A percentile compares a stretch with the other conserved stretches of the same genome.
These are phyloP conservation scores for Penicillium sp. DNA, from an alignment of 2,329 filamentous ascomycete species.

Conservation along the genomic window DNA sequence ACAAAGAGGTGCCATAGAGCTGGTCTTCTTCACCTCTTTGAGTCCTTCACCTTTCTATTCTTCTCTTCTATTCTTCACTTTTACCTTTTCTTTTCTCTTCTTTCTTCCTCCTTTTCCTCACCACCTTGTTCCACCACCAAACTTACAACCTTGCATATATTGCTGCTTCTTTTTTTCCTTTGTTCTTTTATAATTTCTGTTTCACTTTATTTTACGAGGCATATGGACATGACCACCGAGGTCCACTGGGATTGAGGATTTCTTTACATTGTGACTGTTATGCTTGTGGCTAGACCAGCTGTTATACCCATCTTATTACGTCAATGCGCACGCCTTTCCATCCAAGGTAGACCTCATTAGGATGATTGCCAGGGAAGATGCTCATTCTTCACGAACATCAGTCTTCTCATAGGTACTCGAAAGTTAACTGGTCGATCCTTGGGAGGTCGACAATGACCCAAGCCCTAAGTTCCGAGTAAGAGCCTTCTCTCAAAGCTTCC, in stretches of 20 bases:
- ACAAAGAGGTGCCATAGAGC: conserved; percentile 53
- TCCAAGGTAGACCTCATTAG: neutral
- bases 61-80: conserved; percentile 1
- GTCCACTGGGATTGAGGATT: conserved; percentile 7
- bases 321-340: neutral
- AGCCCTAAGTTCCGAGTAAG: neutral
- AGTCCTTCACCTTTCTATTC: neutral
- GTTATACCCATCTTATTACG: conserved; percentile 20
- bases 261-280: conserved; percentile 4
- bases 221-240: conserved; percentile 14
- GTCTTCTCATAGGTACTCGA: neutral
- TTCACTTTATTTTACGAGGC: conserved; percentile 13
- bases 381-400: neutral
- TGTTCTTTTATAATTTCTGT: conserved; percentile 1
- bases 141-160: conserved; percentile 1
- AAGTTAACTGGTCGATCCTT: neutral
- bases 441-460: neutral
- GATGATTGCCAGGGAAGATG: neutral
- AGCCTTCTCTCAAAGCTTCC: neutral
- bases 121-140: neutral
- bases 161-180: neutral
- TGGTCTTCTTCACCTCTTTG: conserved; percentile 23
- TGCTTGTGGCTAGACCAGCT: conserved; percentile 18
- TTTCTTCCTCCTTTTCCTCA: neutral
- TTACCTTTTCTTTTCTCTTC: conserved; percentile 7